Base-by-base conservation (phyloP, 768 basidiomycete genomes). In the Rubroboletus satanas region DNA sequence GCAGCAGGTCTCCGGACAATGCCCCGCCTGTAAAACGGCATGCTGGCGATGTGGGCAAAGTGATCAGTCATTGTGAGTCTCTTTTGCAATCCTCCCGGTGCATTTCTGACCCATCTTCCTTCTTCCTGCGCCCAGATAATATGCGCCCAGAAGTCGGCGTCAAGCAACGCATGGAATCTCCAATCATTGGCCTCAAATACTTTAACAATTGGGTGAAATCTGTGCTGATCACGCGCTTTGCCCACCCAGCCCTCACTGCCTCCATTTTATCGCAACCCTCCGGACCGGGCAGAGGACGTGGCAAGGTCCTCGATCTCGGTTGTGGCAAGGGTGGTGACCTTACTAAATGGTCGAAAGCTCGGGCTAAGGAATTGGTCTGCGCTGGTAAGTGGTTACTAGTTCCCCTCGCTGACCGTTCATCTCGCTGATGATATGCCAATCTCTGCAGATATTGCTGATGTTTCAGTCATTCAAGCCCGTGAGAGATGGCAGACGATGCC, bases 131-230 rank as follows among this genome's bases (percentile, higher is more conserved):
- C 33, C 43, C 60, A 97, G 96, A 99, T 73, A 98, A 99, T 70
- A 80, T 84, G 14, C 83, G 97, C 11, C 94, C 94, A 7, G 94
- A 99, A 55, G 88, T 96, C 10, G 93, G 93, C 53, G 83, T 92
- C 31, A 78, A 83, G 10, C 85, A 89, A 64, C 90, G 97, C 32
- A 80, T 81, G 59, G 84, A 88, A 17, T 98, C 95, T 7, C 93
- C 94, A 41, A 99, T 98, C 63, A 93, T 97, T 51, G 97, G 97
- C 36, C 82, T 99, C 51, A 98, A 97, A 72, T 88, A 82, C 68
- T 99, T 98, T 75, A 99, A 99, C 75, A 99, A 99, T 75, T 99
- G 97, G 97, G 88, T 98, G 62, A 99, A 99, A 71, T 93, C 93
- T 10, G 95, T 98, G 17, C 79, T 98, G 58, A 97, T 99, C 66